Conservation (phyloP, 2,329 filamentous ascomycete species). For the Dactylellina sp. region DNA sequence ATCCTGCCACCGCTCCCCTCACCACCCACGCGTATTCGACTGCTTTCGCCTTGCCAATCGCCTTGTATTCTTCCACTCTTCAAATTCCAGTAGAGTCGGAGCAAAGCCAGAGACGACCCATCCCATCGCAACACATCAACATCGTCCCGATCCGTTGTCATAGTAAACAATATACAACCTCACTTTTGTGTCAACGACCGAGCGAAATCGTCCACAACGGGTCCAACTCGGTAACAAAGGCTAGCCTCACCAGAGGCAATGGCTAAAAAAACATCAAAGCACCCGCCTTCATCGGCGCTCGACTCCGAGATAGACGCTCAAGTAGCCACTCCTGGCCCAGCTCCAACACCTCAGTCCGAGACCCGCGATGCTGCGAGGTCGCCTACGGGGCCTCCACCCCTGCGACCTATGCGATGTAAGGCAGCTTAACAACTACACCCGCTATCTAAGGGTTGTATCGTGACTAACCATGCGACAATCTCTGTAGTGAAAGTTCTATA, state of each 20-base stretch:
- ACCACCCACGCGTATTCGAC: background rate
- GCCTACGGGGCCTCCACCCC: slow-evolving; percentile 26
- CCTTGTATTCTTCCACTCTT: background rate
- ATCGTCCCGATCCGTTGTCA: background rate
- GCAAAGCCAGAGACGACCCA: background rate
- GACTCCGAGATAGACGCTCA: slow-evolving; percentile 39
- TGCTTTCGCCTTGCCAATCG: background rate
- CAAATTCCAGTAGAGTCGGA: background rate
- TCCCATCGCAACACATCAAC: slow-evolving; percentile 38
- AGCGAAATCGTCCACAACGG: slow-evolving; percentile 40
- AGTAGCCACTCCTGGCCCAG: no score
- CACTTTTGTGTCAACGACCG: background rate
- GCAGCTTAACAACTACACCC: background rate
- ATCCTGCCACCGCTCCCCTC: no score
- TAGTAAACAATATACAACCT: background rate
- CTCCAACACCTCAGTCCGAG: slow-evolving; percentile 39
- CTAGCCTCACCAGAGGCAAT: slow-evolving; percentile 50
- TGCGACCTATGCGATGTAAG: slow-evolving; percentile 53
- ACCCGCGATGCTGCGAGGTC: slow-evolving; percentile 28
- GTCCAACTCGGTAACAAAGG: slow-evolving; percentile 37
- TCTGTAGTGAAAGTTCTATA: slow-evolving; percentile 55
- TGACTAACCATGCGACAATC: slow-evolving; percentile 17
- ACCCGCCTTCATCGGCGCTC: slow-evolving; percentile 24
- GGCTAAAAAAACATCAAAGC: slow-evolving; percentile 48
- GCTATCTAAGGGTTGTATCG: background rate